Evolutionary conservation across 2,329 filamentous ascomycete species (phyloP).

Genomic region (Akanthomyces uredinophilus): DNA sequence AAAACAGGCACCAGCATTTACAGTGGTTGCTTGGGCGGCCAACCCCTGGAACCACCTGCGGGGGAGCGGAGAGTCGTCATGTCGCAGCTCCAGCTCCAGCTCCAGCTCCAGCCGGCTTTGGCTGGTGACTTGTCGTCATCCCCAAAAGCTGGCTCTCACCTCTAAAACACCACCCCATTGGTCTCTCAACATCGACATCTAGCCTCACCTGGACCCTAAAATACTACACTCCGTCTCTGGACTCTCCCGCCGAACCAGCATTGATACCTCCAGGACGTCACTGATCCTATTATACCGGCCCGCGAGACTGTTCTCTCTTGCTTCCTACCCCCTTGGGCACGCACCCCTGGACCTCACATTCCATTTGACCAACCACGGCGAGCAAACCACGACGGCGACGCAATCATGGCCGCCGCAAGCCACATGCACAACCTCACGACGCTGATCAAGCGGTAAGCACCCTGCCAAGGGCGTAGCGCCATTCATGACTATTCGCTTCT

Average conservation of each 20-base stretch:
- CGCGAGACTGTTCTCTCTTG: not conserved
- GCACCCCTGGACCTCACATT: not conserved
- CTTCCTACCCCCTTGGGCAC: not conserved
- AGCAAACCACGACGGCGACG: not conserved
- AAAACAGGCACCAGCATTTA: not conserved
- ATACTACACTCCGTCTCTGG: not conserved
- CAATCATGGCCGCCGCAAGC: conserved; percentile 63
- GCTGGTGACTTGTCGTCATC: conserved; percentile 2
- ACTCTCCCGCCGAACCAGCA: not conserved
- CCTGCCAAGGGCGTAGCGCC: not conserved
- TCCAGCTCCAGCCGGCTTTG: not conserved
- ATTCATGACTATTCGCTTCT: not conserved
- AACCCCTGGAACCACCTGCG: not conserved
- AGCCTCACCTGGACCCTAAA: not conserved
- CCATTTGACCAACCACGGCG: not conserved
- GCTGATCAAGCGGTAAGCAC: conserved; percentile 84
- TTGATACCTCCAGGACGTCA: not conserved
- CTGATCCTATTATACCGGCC: not conserved
- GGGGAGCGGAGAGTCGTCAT: not conserved
- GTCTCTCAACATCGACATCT: not conserved
- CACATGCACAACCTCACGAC: conserved; percentile 97
- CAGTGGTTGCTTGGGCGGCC: not conserved
- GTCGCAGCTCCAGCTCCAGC: not conserved
- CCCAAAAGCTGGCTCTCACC: not conserved
- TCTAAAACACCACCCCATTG: not conserved